Conservation (phyloP, 192 early-diverging fungal species). For the Coemansia furcata region DNA sequence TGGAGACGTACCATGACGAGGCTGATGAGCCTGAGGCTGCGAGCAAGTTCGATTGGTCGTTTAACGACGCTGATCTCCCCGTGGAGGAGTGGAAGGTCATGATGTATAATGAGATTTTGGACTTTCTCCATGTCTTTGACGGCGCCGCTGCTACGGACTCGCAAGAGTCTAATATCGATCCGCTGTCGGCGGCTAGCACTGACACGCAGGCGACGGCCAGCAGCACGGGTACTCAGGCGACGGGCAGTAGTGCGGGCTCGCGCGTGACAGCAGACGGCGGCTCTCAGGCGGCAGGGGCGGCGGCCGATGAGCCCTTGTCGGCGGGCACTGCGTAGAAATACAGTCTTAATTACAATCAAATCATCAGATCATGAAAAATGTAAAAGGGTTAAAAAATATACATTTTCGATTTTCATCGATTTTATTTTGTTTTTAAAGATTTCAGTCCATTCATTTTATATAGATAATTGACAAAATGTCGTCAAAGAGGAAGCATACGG, state of each 20-base stretch:
- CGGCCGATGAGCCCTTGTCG: neutral
- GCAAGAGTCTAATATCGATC: neutral
- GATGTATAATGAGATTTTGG: constrained; percentile 85
- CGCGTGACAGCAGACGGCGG: neutral
- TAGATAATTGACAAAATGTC: constrained; percentile 13
- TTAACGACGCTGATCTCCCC: constrained; percentile 86
- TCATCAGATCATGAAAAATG: neutral
- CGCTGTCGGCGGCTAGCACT: neutral
- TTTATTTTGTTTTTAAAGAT: neutral
- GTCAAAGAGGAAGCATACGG: constrained; percentile 30
- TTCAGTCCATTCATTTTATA: neutral
- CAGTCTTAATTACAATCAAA: neutral
- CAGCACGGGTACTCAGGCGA: neutral
- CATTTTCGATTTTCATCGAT: too few species aligned
- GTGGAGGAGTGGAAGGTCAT: constrained; percentile 86
- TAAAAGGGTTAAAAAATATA: neutral
- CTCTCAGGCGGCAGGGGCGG: neutral
- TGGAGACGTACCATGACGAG: constrained; percentile 89
- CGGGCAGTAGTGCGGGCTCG: neutral
- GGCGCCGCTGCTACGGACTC: constrained; percentile 7
- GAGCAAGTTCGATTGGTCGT: constrained; percentile 90
- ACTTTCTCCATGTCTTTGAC: constrained; percentile 63
- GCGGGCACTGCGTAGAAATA: neutral
- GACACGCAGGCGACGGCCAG: neutral
- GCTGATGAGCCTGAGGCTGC: constrained; percentile 81